Evolutionary conservation across 164 flowering plant species (phyloP), one percentile per base, ranked within the genome.

Genomic region (Houttuynia cordata): DNA sequence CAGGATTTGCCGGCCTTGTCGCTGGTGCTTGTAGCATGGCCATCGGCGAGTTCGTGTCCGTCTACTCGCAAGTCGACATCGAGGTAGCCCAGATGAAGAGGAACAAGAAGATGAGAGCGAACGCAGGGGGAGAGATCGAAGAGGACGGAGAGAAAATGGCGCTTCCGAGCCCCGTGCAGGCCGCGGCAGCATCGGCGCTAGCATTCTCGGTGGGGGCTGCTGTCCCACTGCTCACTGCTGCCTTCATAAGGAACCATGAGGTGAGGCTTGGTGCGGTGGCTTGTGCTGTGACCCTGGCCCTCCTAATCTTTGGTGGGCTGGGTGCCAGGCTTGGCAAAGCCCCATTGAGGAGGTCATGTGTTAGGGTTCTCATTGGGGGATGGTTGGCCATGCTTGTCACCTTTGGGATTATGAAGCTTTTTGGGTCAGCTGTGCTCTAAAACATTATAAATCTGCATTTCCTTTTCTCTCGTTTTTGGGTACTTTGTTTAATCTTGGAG

Each of bases 11-110:
- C 4, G 75, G 75, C 20, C 57, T 68, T 9, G 64, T 73, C 18
- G 70, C 72, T 19, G 75, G 75, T 0, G 72, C 75, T 10, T 73
- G 75, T 55, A 72, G 75, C 37, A 68, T 72, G 75, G 75, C 75
- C 10, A 72, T 68, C 1, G 72, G 72, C 10, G 75, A 68, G 65
- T 72, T 62, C 51, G 69, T 68, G 1, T 72, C 75, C 18, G 72
- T 72, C 19, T 72, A 72, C 61, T 68, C 75, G 1, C 75, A 72
- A 45, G 24, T 62, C 10, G 75, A 72, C 25, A 72, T 72, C 8
- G 72, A 72, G 57, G n/a, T 68, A 39, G 72, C 72, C 51, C 69
- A 72, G 47, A 53, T 72, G 53, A 64, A 68, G 62, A 65, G 75
- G 51, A 62, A 59, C 25, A 68, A 51, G 39, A 24, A 25, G 37